phyloP scores from a whole-genome alignment of 2,329 filamentous ascomycete species.

The Parafenestella ontariensis region DNA sequence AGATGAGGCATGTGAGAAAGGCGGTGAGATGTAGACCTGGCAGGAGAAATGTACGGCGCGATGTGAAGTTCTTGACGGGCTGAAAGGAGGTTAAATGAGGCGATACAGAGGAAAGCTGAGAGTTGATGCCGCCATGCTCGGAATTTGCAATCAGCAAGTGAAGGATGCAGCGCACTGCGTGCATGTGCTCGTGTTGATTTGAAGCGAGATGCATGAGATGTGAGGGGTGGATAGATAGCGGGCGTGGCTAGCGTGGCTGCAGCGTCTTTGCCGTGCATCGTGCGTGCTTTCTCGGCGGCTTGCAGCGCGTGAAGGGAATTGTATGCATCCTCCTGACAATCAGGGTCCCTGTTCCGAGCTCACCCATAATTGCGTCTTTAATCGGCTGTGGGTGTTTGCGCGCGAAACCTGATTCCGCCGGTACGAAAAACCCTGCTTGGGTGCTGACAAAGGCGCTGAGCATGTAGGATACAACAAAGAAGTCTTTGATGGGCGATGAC shows the following conservation, averaged over 20 bases:
- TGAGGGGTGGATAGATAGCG: neutral
- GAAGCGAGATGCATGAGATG: constrained; percentile 8
- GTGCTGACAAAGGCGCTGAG: constrained; percentile 13
- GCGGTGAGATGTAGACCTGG: constrained; percentile 30
- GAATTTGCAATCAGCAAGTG: neutral
- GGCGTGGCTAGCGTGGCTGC: constrained; percentile 5
- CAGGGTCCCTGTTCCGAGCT: constrained; percentile 13
- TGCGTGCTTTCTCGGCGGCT: neutral
- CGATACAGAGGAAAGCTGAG: constrained; percentile 1
- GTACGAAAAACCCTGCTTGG: neutral
- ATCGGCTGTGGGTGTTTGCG: neutral
- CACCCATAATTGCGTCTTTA: neutral
- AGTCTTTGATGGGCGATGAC: constrained; percentile 1
- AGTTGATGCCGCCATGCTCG: neutral
- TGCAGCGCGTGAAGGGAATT: constrained; percentile 23
- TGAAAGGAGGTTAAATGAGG: too few relatives aligned
- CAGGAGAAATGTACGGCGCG: neutral
- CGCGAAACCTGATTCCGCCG: constrained; percentile 14
- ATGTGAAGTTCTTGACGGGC: neutral
- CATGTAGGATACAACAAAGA: neutral
- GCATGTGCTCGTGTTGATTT: constrained; percentile 19
- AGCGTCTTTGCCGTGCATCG: constrained; percentile 1
- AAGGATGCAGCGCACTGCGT: constrained; percentile 3
- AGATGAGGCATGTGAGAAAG: constrained; percentile 19
- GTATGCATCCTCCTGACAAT: constrained; percentile 3